Evolutionary conservation across 768 basidiomycete species (phyloP).

Genomic region (Pleurotus citrinopileatus): DNA sequence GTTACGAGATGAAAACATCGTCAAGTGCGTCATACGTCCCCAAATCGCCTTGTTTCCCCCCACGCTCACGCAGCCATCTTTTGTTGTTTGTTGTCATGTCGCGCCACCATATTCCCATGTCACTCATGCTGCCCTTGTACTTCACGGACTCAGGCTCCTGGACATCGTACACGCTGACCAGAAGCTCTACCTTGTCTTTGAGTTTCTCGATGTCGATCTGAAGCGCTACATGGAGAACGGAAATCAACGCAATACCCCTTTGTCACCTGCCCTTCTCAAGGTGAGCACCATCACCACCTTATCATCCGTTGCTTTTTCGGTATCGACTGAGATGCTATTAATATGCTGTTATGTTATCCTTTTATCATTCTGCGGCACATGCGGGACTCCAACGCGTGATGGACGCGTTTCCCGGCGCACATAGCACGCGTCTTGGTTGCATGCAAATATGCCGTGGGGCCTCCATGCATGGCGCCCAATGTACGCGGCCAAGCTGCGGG

Average conservation of each 20-base stretch:
- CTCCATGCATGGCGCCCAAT: too few species aligned
- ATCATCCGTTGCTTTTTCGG: background rate
- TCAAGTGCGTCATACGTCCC: conserved; percentile 82
- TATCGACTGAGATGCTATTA: background rate
- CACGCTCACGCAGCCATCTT: background rate
- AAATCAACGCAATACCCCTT: conserved; percentile 67
- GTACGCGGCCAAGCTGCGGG: too few species aligned
- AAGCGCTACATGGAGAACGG: conserved; percentile 96
- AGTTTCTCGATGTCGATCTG: conserved; percentile 95
- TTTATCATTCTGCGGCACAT: conserved; percentile 8
- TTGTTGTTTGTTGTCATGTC: conserved; percentile 10
- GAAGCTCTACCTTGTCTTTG: conserved; percentile 96
- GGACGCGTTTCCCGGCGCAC: conserved; percentile 15
- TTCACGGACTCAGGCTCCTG: conserved; percentile 65
- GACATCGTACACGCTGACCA: conserved; percentile 98
- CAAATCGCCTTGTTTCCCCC: background rate
- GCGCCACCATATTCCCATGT: background rate
- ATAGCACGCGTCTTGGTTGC: background rate
- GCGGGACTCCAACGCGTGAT: conserved; percentile 17
- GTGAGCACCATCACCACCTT: conserved; percentile 40
- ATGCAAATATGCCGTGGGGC: background rate
- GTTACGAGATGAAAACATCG: conserved; percentile 93
- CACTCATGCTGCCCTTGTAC: conserved; percentile 4
- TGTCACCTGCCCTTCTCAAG: conserved; percentile 75
- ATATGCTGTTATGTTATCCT: background rate